A percentile compares a stretch with the other conserved stretches of the same genome.
Conservation (phyloP, 2,329 filamentous ascomycete species). For the Fusarium nisikadoi region DNA sequence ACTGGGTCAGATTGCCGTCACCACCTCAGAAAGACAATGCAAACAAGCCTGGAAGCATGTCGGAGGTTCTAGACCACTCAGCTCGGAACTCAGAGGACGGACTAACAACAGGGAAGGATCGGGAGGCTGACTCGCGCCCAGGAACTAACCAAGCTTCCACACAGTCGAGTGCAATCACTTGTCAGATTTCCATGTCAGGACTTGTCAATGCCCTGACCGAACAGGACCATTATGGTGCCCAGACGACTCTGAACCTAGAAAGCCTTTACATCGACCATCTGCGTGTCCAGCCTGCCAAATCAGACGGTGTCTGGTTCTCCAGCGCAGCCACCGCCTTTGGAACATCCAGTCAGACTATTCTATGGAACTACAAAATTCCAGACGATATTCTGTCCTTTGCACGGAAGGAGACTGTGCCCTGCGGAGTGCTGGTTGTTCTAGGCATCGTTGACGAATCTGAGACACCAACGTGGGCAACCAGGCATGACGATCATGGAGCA, state of each 20-base stretch:
- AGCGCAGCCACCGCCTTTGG: conserved; percentile 65
- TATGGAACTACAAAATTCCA: conserved; percentile 71
- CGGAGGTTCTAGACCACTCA: neutral
- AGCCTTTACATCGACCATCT: conserved; percentile 61
- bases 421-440: conserved; percentile 68
- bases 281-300: conserved; percentile 48
- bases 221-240: conserved; percentile 40
- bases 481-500: conserved; percentile 51
- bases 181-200: conserved; percentile 61
- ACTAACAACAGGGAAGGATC: neutral
- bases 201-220: conserved; percentile 58
- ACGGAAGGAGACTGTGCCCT: conserved; percentile 64
- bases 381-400: conserved; percentile 62
- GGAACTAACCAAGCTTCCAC: conserved; percentile 43
- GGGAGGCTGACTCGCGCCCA: conserved; percentile 42
- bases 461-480: conserved; percentile 66
- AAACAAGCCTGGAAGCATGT: neutral
- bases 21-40: conserved; percentile 10
- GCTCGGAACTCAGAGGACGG: conserved; percentile 1
- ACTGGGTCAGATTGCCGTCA: conserved; percentile 65
- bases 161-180: conserved; percentile 53
- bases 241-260: conserved; percentile 44
- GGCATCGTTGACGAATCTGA: conserved; percentile 59
- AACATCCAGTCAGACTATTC: conserved; percentile 63
- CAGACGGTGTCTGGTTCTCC: conserved; percentile 66